Percentiles rank a stretch among this genome's conserved stretches.
Conservation (phyloP, 306 rosid genomes). For the peach (Prunus persica) region DNA sequence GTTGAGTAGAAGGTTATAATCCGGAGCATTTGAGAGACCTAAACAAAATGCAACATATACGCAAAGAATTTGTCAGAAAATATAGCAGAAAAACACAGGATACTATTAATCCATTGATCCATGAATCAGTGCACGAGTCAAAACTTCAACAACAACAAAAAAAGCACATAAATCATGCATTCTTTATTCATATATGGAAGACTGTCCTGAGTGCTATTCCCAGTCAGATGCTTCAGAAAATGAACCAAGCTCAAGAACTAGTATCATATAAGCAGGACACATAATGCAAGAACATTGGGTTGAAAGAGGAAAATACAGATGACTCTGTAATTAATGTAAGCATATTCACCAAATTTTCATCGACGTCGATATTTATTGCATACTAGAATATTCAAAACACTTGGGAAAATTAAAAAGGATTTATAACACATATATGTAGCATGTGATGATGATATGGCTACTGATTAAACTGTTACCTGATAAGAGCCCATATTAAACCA, state of each 20-base stretch:
- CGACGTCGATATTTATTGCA: not conserved
- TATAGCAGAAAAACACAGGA: constrained; percentile 1
- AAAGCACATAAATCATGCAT: not conserved
- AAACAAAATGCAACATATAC: constrained; percentile 13
- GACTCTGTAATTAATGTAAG: not conserved
- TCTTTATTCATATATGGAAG: not conserved
- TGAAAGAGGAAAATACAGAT: not conserved
- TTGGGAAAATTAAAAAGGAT: not conserved
- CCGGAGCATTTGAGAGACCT: constrained; percentile 82
- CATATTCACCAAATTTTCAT: not conserved
- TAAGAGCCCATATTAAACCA: not conserved
- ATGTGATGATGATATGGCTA: not conserved
- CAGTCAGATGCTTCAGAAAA: not conserved
- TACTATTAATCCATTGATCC: constrained; percentile 5
- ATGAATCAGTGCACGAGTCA: not conserved
- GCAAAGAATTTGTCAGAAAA: constrained; percentile 1
- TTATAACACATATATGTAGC: not conserved
- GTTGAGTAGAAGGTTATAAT: constrained; percentile 77
- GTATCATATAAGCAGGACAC: not conserved
- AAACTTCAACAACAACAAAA: not conserved
- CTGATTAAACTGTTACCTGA: not conserved
- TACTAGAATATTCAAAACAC: not conserved
- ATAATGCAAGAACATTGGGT: not conserved
- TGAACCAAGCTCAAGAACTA: not conserved
- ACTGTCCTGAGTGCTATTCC: not conserved